Evolutionary conservation across 2,329 filamentous ascomycete species (phyloP), one percentile per base, ranked within the genome.

Genomic region (Pseudogymnoascus sp.): DNA sequence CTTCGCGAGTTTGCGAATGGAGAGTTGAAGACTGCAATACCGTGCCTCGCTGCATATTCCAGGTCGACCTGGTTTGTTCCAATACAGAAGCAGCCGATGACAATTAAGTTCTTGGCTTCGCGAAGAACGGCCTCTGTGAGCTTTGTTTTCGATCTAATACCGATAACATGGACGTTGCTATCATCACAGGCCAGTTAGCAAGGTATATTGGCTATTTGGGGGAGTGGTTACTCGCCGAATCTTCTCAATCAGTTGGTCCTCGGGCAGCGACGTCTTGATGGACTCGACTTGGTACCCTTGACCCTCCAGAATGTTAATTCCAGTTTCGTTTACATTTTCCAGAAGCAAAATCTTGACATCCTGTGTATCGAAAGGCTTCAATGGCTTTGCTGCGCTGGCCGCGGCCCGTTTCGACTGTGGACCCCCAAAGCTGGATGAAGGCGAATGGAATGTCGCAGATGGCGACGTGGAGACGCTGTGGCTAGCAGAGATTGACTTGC

Each of bases 21-120:
- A 51, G 94, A 97, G 79, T 99, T 99, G 85, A 99, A 99, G 66
- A 99, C 94, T 36, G 92, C 92, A 74, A 97, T 96, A 68, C 94
- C 92, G 72, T 90, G 85, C 68, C 83, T 82, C 58, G 91, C 91
- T 31, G 92, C 91, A 72, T 86, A 93, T 65, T 91, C 84, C 64
- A 96, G 85, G 74, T 96, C 88, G 67, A 96, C 92, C 75, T 96
- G 92, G 79, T 96, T 97, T 63, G 94, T 99, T 67, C 94, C 94
- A 71, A 99, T 99, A 76, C 94, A 99, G 83, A 99, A 99, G 80
- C 94, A 99, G 65, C 94, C 94, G 69, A 97, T 86, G 65, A 97
- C 94, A 63, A 97, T 89, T 61, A 99, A 83, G 74, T 97, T 96
- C 79, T 92, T 95, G 62, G 94, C 94, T 74, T 95, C 88, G 62